phyloP scores from a whole-genome alignment of 2,329 filamentous ascomycete species.

The Aureobasidium sp. region DNA sequence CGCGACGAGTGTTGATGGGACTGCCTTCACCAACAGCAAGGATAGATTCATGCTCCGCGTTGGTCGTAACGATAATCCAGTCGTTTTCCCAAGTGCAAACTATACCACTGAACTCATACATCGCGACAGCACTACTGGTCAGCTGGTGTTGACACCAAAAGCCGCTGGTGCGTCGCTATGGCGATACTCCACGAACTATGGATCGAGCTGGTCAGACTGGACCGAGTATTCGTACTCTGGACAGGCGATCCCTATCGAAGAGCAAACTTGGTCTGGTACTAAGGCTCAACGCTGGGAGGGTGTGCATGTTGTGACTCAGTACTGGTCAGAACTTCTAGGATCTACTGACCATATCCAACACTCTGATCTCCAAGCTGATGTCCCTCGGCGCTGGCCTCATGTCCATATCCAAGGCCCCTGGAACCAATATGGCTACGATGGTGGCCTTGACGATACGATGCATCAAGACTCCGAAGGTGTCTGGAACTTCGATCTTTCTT shows the following conservation, averaged over 20 bases:
- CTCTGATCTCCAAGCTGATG: slow-evolving; percentile 41
- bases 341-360: slow-evolving; percentile 56
- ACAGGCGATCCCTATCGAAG: slow-evolving; percentile 42
- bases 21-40: slow-evolving; percentile 40
- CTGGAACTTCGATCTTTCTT: slow-evolving; percentile 56
- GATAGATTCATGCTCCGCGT: slow-evolving; percentile 58
- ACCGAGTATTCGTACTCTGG: slow-evolving; percentile 41
- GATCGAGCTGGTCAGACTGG: slow-evolving; percentile 54
- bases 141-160: slow-evolving; percentile 47
- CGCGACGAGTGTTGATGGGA: slow-evolving; percentile 37
- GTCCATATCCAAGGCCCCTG: neutral
- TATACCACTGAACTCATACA: slow-evolving; percentile 50
- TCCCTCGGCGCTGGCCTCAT: neutral
- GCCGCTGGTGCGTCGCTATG: slow-evolving; percentile 57
- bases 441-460: slow-evolving; percentile 31
- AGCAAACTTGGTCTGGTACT: slow-evolving; percentile 53
- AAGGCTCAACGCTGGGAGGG: slow-evolving; percentile 51
- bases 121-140: slow-evolving; percentile 29
- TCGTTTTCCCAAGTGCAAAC: slow-evolving; percentile 54
- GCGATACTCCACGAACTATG: slow-evolving; percentile 57
- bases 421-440: slow-evolving; percentile 5
- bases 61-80: slow-evolving; percentile 51
- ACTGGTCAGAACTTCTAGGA: slow-evolving; percentile 54
- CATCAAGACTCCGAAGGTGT: slow-evolving; percentile 39
- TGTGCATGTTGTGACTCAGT: slow-evolving; percentile 57